Evolutionary conservation across 139 green algal genomes (phyloP), one percentile per base, ranked within the genome.

Genomic region (Micractinium conductrix): DNA sequence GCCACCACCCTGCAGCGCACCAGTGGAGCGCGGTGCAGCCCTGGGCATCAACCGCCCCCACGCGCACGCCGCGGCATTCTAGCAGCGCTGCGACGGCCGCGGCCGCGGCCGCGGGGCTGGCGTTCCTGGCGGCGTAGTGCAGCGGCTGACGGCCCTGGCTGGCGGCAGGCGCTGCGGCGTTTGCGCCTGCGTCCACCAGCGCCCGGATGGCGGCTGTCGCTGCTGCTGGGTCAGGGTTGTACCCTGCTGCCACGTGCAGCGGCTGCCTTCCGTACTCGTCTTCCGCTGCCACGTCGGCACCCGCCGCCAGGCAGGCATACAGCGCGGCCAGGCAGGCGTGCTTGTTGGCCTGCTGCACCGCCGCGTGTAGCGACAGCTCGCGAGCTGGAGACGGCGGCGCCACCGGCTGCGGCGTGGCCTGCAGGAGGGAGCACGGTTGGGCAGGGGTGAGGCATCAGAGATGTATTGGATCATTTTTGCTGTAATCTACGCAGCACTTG

Each of bases 251-350:
- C 14, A 80, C 28, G 24, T 80, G 74, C 33, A 80, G 45, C 4
- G 74, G 74, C 21, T 42, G 21, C 7, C 74, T 9, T 14, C 74
- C 74, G 33, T 80, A 80, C 19, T 38, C 74, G 33, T 80, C 74
- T 0, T 6, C 9, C 19, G n/a, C 45, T 38, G 67, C 44, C 30
- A 80, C 48, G 50, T 80, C 74, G 17, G n/a, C 74, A 33, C 74
- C 74, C 35, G 74, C 45, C 16, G 74, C 74, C n/a, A 80, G 74
- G 30, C 43, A 55, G n/a, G 74, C 74, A 48, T 80, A 67, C 0
- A 80, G 74, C 16, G 74, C 74, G 3, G 74, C 74, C 74, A 80
- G 45, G 74, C 74, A 80, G n/a, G 45, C 45, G n/a, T 80, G 74
- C 45, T 80, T 80, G 74, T 80, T 55, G 22, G 35, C 33, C 0